Percentiles rank a stretch among this genome's conserved stretches.
phyloP scores from a whole-genome alignment of 2,329 filamentous ascomycete genomes.

The Sporothrix brunneoviolacea region DNA sequence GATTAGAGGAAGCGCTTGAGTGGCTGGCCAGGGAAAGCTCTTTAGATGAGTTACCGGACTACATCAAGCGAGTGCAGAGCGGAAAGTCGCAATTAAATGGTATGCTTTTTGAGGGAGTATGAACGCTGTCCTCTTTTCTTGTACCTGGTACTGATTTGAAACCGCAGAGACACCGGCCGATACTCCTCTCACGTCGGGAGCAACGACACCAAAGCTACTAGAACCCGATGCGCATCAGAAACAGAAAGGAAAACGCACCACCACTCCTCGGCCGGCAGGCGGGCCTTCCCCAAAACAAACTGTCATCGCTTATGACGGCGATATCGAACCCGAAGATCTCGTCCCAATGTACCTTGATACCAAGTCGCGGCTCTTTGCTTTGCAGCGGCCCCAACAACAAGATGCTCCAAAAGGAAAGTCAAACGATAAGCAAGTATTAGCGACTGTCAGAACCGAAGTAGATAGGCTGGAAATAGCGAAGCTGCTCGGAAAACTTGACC shows the following conservation, averaged over 20 bases:
- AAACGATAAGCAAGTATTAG: not conserved
- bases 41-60: conserved; percentile 63
- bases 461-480: conserved; percentile 50
- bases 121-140: not conserved
- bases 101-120: conserved; percentile 1
- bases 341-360: conserved; percentile 71
- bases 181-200: conserved; percentile 43
- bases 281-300: conserved; percentile 34
- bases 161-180: conserved; percentile 43
- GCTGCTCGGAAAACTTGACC: conserved; percentile 65
- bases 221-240: conserved; percentile 29
- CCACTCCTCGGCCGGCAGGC: conserved; percentile 23
- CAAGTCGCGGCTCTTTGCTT: conserved; percentile 59
- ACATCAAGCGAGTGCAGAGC: conserved; percentile 44
- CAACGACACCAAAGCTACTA: conserved; percentile 40
- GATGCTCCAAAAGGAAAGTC: conserved; percentile 31
- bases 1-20: conserved; percentile 78
- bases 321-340: conserved; percentile 68
- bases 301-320: conserved; percentile 53
- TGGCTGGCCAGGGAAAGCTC: conserved; percentile 79
- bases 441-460: conserved; percentile 12
- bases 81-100: conserved; percentile 31
- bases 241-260: conserved; percentile 29
- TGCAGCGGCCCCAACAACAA: conserved; percentile 49
- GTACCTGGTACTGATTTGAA: not conserved